Evolutionary conservation across 108 stramenopile genomes (phyloP), one percentile per base, ranked within the genome.

Genomic region (Nannochloropsis gaditana): DNA sequence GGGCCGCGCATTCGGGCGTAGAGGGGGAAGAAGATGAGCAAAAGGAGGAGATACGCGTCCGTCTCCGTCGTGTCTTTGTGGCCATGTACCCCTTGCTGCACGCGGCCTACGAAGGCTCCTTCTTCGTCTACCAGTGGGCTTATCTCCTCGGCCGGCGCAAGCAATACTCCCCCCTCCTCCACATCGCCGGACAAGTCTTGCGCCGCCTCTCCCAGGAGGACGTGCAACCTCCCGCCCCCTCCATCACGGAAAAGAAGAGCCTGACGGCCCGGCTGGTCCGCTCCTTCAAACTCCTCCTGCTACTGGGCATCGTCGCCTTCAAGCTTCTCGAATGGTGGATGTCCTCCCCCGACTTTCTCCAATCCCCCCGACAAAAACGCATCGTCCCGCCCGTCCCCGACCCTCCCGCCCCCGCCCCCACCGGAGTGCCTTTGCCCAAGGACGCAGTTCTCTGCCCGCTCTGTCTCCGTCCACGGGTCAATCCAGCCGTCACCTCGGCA

Each of bases 281-380:
- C 79, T 87, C 83, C 45, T 80, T 44, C 5, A 84, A 45, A 45
- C 79, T 87, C 45, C 19, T 79, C 5, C 80, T 87, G 17, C 41
- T 87, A 5, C 44, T 83, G 45, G 87, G 83, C 31, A 80, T 87
- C 1, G 84, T 87, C 31, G 87, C 59, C 2, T 87, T 87, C 87
- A 87, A 87, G 87, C 47, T 87, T 19, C 79, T 84, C 45, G 87
- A 87, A 80, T 87, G 87, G 87, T 87, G 87, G 87, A 83, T 79
- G 3, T 45, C 44, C 11, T 44, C 44, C 84, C 84, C n/a, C 42
- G 43, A 44, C 42, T 59, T n/a, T 42, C 31, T 84, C 43, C 44
- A n/a, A 15, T 41, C 42, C 82, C 19, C 80, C 42, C 83, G 87
- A 80, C 59, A 3, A 87, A 80, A 83, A 83, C 3, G 82, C 87